Conservation (phyloP, 148 eudicot species). For the Polygonum aviculare region DNA sequence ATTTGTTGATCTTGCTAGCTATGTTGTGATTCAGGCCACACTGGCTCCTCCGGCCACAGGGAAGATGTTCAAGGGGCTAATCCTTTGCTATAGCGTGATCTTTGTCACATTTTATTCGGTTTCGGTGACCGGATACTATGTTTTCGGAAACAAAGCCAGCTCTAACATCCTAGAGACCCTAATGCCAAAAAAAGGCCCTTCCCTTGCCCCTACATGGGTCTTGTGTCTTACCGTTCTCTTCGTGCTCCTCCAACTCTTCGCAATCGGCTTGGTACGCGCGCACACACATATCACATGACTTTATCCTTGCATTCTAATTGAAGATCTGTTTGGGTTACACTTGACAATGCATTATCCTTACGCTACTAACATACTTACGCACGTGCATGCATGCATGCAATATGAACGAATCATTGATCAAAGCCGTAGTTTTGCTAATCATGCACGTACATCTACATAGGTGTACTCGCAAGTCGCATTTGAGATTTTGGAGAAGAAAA, state of each 20-base stretch:
- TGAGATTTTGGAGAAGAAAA: conserved; percentile 89
- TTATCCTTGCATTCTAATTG: background rate
- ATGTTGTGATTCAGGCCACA: conserved; percentile 59
- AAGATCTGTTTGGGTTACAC: too few relatives aligned
- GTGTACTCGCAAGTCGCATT: conserved; percentile 95
- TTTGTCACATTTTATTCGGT: conserved; percentile 76
- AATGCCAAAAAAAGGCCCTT: conserved; percentile 66
- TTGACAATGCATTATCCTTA: too few relatives aligned
- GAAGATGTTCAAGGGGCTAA: conserved; percentile 88
- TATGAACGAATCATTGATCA: too few relatives aligned
- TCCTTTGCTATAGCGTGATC: conserved; percentile 75
- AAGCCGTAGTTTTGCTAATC: background rate
- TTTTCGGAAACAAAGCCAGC: conserved; percentile 69
- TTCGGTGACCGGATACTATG: conserved; percentile 77
- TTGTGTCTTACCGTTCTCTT: conserved; percentile 59
- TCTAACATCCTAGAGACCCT: conserved; percentile 74
- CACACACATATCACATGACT: background rate
- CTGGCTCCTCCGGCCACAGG: conserved; percentile 94
- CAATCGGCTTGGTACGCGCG: conserved; percentile 72
- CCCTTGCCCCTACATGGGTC: conserved; percentile 76
- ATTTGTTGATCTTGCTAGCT: background rate
- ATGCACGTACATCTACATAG: conserved; percentile 20
- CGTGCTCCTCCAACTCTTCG: conserved; percentile 89
- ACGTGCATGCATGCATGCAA: too few relatives aligned
- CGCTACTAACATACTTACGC: too few relatives aligned